Evolutionary conservation across 352 stramenopile genomes (phyloP).

Genomic region (Phytopythium montanum): DNA sequence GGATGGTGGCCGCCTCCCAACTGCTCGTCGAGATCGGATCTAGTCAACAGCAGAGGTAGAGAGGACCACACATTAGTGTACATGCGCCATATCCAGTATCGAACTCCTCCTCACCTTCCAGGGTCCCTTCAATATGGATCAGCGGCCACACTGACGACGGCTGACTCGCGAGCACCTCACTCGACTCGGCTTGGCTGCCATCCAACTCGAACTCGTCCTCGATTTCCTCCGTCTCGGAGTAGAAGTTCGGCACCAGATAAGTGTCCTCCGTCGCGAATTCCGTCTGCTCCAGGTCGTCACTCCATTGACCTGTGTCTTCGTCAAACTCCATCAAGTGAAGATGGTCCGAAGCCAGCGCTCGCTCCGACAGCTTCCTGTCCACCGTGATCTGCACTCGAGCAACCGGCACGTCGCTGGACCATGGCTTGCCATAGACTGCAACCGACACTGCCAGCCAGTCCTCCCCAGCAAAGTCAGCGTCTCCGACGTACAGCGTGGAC

Average conservation of each 20-base stretch:
- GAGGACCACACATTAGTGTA: neutral
- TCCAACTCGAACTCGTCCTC: neutral
- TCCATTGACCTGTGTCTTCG: neutral
- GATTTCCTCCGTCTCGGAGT: neutral
- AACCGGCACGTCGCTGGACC: neutral
- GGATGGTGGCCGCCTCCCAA: constrained; percentile 14
- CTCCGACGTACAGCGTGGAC: constrained; percentile 10
- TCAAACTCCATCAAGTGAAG: neutral
- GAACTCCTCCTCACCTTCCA: constrained; percentile 15
- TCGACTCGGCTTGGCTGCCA: neutral
- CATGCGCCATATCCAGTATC: neutral
- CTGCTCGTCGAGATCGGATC: constrained; percentile 15
- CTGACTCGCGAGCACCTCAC: neutral
- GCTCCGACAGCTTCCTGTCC: neutral
- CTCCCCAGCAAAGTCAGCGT: constrained; percentile 10
- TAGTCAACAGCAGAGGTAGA: neutral
- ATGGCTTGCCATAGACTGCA: neutral
- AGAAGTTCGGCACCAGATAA: neutral
- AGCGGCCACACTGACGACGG: neutral
- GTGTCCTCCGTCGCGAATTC: neutral
- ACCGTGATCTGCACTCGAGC: neutral
- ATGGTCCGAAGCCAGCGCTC: neutral
- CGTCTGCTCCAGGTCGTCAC: neutral
- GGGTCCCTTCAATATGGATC: constrained; percentile 13
- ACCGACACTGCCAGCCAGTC: constrained; percentile 8